Evolutionary conservation across 78 protist genomes (phyloP).

Genomic region (Planoprotostelium fungivorum): DNA sequence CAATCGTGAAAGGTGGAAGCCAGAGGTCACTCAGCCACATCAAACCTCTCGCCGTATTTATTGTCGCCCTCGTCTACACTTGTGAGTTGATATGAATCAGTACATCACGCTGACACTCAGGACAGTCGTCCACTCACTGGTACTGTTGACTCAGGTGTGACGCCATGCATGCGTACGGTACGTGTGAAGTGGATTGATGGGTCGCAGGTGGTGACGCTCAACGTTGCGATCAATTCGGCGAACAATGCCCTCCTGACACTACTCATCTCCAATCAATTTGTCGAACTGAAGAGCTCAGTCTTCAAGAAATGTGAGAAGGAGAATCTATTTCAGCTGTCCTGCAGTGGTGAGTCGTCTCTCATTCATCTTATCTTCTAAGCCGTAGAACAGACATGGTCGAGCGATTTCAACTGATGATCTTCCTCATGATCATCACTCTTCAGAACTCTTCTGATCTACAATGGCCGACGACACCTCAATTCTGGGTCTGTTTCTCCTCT

Average conservation of each 20-base stretch:
- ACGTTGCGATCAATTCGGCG: conserved; percentile 85
- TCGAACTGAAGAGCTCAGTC: conserved; percentile 85
- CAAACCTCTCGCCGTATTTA: conserved; percentile 4
- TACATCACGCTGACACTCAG: neutral
- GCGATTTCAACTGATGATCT: conserved; percentile 62
- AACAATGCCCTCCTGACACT: conserved; percentile 75
- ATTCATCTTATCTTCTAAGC: neutral
- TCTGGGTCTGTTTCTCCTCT: neutral
- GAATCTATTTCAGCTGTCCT: conserved; percentile 64
- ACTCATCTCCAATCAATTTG: conserved; percentile 79
- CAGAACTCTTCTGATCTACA: conserved; percentile 45
- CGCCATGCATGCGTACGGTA: neutral
- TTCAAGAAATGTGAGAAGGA: conserved; percentile 67
- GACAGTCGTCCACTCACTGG: conserved; percentile 31
- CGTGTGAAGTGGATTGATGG: neutral
- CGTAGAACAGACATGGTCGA: conserved; percentile 79
- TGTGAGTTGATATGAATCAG: neutral
- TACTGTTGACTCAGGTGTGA: conserved; percentile 32
- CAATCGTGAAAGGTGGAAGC: neutral
- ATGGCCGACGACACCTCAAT: conserved; percentile 18
- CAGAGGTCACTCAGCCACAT: neutral
- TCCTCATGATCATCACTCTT: conserved; percentile 28
- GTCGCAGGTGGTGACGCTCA: conserved; percentile 56
- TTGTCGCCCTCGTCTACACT: conserved; percentile 35
- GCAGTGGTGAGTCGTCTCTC: conserved; percentile 25